Evolutionary conservation across 768 basidiomycete species (phyloP).

Genomic region (Tylopilus rubrobrunneus): DNA sequence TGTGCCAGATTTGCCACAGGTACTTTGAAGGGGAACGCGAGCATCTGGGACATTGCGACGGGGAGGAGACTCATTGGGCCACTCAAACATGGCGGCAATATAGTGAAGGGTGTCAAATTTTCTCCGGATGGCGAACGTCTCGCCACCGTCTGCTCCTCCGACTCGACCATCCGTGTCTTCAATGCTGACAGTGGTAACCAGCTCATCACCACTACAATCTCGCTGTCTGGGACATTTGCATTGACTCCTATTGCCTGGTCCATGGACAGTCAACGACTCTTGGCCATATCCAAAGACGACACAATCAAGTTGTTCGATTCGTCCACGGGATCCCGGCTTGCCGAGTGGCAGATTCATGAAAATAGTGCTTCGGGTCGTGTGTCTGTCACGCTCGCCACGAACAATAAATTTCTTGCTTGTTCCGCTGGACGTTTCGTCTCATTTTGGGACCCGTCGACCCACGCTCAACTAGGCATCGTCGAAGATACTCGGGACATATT

Average conservation of each 20-base stretch:
- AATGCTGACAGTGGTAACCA: too few species aligned
- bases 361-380: not conserved
- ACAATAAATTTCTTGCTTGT: not conserved
- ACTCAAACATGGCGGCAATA: too few species aligned
- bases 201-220: too few species aligned
- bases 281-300: not conserved
- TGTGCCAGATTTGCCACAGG: too few species aligned
- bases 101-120: too few species aligned
- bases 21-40: too few species aligned
- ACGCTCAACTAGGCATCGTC: not conserved
- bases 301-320: not conserved
- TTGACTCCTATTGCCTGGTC: not conserved
- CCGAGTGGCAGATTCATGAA: not conserved
- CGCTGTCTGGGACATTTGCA: too few species aligned
- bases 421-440: not conserved
- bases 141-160: too few species aligned
- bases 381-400: not conserved
- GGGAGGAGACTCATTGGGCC: too few species aligned
- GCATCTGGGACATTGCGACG: too few species aligned
- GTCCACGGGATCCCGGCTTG: not conserved
- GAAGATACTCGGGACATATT: not conserved
- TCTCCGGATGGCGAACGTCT: too few species aligned
- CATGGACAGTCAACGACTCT: not conserved
- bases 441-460: not conserved
- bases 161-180: too few species aligned